Base-by-base conservation (phyloP, 306 rosid species). In the Ceratonia siliqua region DNA sequence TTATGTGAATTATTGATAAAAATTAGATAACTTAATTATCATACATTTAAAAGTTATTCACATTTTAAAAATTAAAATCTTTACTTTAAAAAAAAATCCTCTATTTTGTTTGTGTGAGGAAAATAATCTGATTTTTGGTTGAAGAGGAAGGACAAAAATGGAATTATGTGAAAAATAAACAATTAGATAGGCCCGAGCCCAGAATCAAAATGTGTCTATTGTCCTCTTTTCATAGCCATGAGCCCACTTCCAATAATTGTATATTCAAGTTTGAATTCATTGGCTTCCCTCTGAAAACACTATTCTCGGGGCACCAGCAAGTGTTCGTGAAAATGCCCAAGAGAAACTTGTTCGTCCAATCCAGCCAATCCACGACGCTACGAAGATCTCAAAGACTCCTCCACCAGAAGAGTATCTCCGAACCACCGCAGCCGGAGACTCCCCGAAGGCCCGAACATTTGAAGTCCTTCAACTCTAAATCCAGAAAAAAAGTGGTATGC, bases 381-480 rank as follows among this genome's bases (percentile, higher is more conserved):
- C 89, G 94, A 55, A 79, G 97, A 70, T 91, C 94, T 48, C 82
- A 66, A 2, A 85, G 93, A 56, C 73, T 88, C 68, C 78, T 84
- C 49, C 83, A 22, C 33, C 57, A 1, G 35, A 70, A 36, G 10
- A 36, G 17, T 3, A n/a, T 69, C 12, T 14, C 70, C 12, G 57
- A 75, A 7, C 25, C 66, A 2, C 76, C 17, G 5, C 53, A 3
- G 22, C 54, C 66, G 15, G 21, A 1, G 39, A 53, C 76, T 35
- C 65, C 65, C 7, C 62, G 30, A 4, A 33, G 28, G 12, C 71
- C 73, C 7, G 38, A 61, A 49, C 55, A 46, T 46, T 74, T 36
- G 13, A 75, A 43, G 57, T 4, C 80, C 18, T 41, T 70, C 65
- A 67, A 48, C 2, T 28, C 76, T 49, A 66, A 36, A 22, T 17